A percentile compares a stretch with the other conserved stretches of the same genome.
Evolutionary conservation across 108 stramenopile species (phyloP).

Genomic region (Nitzschia sp.): DNA sequence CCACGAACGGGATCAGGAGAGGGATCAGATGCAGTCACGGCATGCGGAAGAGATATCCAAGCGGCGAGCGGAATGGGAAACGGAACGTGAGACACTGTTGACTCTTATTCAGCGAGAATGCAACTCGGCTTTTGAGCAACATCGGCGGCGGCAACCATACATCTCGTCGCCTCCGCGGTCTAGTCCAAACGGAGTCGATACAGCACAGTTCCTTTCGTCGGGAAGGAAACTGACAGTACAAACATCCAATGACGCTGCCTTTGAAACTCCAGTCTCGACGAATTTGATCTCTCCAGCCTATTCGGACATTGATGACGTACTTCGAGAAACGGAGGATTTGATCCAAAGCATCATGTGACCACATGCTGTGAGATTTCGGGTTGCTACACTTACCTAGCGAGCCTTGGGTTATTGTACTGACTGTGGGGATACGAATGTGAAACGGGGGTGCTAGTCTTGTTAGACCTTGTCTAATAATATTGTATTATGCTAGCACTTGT

Average conservation of each 20-base stretch:
- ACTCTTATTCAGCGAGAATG: conserved; percentile 39
- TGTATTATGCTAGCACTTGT: too few species aligned
- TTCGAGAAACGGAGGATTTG: conserved; percentile 40
- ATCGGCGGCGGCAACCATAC: neutral
- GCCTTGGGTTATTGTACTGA: too few species aligned
- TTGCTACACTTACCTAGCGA: neutral
- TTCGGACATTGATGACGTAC: conserved; percentile 34
- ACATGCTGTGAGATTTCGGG: neutral
- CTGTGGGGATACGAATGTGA: neutral
- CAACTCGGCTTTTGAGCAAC: conserved; percentile 35
- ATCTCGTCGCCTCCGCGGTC: neutral
- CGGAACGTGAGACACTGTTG: conserved; percentile 29
- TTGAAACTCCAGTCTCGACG: neutral
- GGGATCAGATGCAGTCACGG: conserved; percentile 6
- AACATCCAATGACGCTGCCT: neutral
- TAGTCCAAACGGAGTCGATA: neutral
- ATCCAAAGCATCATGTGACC: conserved; percentile 27
- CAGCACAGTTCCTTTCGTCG: neutral
- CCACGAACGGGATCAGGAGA: conserved; percentile 19
- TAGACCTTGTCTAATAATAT: too few species aligned
- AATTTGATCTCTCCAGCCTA: conserved; percentile 20
- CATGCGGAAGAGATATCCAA: conserved; percentile 23
- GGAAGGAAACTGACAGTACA: neutral
- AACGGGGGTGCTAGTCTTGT: too few species aligned
- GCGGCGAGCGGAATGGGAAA: conserved; percentile 28